phyloP scores from a whole-genome alignment of 306 rosid species.

The Geum urbanum region DNA sequence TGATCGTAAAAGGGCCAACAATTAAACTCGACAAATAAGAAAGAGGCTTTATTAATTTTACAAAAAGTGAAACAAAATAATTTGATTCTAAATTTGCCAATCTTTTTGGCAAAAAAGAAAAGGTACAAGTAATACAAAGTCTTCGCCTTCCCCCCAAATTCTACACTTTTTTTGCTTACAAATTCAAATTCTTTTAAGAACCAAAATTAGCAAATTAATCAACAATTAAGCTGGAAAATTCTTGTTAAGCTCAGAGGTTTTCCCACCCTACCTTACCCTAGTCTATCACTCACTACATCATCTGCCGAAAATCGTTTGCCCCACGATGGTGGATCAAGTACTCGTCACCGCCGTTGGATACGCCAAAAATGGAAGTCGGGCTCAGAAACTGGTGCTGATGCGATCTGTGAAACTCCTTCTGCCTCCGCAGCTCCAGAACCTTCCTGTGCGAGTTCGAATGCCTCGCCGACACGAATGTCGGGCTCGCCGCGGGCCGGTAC shows the following conservation, averaged over 20 bases:
- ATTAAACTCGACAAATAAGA: not conserved
- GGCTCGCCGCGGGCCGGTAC: conserved; percentile 49
- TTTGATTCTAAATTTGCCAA: conserved; percentile 42
- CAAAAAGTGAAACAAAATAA: conserved; percentile 2
- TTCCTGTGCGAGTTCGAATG: conserved; percentile 52
- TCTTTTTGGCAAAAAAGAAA: conserved; percentile 36
- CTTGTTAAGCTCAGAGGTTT: conserved; percentile 21
- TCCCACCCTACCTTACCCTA: conserved; percentile 39
- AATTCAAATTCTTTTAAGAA: conserved; percentile 39
- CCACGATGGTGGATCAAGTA: conserved; percentile 47
- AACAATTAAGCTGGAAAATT: not conserved
- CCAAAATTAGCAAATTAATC: conserved; percentile 30
- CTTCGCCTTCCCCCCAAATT: conserved; percentile 29
- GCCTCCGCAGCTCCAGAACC: conserved; percentile 48
- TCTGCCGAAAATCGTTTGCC: conserved; percentile 61
- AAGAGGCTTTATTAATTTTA: conserved; percentile 5
- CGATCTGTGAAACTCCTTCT: conserved; percentile 31
- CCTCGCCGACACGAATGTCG: conserved; percentile 37
- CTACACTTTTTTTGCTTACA: conserved; percentile 26
- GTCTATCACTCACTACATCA: conserved; percentile 49
- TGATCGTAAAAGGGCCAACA: too few species aligned
- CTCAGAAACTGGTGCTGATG: conserved; percentile 44
- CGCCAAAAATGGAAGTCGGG: conserved; percentile 66
- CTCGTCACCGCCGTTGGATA: conserved; percentile 77
- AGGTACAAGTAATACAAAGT: conserved; percentile 26